These are phyloP conservation scores for Hansenula lynferdii DNA, from an alignment of 1,139 yeast species.

Conservation along the genomic window DNA sequence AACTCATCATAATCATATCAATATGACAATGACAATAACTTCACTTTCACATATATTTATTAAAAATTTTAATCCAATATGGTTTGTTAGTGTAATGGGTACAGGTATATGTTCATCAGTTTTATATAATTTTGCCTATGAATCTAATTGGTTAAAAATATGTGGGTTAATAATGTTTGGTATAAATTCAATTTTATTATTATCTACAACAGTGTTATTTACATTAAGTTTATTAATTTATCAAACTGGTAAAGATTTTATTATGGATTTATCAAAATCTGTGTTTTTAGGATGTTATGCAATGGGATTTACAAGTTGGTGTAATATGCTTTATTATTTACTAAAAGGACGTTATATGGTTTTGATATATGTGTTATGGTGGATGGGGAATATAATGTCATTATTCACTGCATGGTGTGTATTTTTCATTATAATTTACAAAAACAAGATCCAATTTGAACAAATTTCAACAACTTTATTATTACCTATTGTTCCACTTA, in stretches of 20 bases:
- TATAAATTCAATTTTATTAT: slow-evolving; percentile 44
- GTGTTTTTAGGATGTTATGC: slow-evolving; percentile 72
- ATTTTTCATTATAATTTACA: slow-evolving; percentile 39
- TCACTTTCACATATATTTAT: slow-evolving; percentile 8
- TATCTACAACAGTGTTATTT: slow-evolving; percentile 34
- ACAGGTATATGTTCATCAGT: slow-evolving; percentile 66
- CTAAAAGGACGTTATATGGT: slow-evolving; percentile 33
- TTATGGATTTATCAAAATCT: slow-evolving; percentile 43
- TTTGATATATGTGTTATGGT: slow-evolving; percentile 59
- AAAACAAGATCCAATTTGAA: slow-evolving; percentile 25
- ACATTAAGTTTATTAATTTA: slow-evolving; percentile 33
- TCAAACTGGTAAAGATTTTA: slow-evolving; percentile 30
- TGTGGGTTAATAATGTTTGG: slow-evolving; percentile 58
- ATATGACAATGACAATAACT: too few species aligned
- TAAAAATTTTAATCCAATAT: slow-evolving; percentile 45
- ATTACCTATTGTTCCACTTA: slow-evolving; percentile 71
- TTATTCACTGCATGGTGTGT: slow-evolving; percentile 54
- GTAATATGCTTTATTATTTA: slow-evolving; percentile 39
- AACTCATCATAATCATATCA: too few species aligned
- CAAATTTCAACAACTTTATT: slow-evolving; percentile 28
- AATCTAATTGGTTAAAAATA: slow-evolving; percentile 52
- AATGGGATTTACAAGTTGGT: slow-evolving; percentile 70
- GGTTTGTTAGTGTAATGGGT: slow-evolving; percentile 81
- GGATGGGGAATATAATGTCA: slow-evolving; percentile 53
- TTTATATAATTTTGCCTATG: slow-evolving; percentile 61